Evolutionary conservation across 2,329 filamentous ascomycete species (phyloP), one percentile per base, ranked within the genome.

Genomic region (Aspergillus aculeatus): DNA sequence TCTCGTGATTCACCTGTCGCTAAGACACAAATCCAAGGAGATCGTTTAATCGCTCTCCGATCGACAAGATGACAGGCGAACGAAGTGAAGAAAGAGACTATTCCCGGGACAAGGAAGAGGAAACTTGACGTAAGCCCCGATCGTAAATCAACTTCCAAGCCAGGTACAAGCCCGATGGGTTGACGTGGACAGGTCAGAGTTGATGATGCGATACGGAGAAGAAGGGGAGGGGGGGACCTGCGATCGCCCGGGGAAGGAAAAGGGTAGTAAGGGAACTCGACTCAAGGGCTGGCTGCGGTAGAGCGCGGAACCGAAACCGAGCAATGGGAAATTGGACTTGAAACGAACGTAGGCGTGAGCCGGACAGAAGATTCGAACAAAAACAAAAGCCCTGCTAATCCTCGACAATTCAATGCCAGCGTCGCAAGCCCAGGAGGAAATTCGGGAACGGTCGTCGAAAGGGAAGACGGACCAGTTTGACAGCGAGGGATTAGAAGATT

Each of bases 201-300:
- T 47, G 56, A 53, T 29, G 47, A 58, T 54, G 50, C 56, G 50
- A 53, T 58, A 60, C 56, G 60, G 60, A 56, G 60, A 62, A 62
- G 58, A 50, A 57, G 57, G 58, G 14, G 49, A 31, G 50, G 57
- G 58, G 19, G 49, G 50, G 47, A 44, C 32, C 57, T 48, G 58
- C 57, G 60, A 62, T 62, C 57, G 54, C 53, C 60, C 56, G 53
- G 60, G 41, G 57, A 35, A 50, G 50, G 57, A 60, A 62, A 62
- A 59, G 54, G 54, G 31, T 50, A 49, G 38, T 44, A 50, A 53
- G 38, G 48, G 41, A 47, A 23, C 12, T 16, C 14, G 12, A 35
- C 32, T 35, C 31, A 50, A 47, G 41, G 32, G 32, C 51, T 50
- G 31, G 51, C 56, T 54, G 56, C 59, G 59, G 59, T 47, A 61